Base-by-base conservation (phyloP, 169 alveolate species). In the Theileria equi region DNA sequence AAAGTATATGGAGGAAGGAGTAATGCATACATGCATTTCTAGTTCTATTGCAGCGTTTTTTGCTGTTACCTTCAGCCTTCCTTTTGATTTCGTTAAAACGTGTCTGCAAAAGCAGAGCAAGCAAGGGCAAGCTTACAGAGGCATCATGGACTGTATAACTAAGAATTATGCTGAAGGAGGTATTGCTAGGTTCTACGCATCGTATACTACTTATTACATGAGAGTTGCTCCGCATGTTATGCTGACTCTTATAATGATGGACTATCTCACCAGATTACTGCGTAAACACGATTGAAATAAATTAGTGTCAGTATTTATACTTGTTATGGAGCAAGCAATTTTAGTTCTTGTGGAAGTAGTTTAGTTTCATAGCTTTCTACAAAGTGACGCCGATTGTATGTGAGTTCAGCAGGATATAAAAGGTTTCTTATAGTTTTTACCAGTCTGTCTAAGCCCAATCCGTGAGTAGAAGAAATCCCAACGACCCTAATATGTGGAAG, bases 211-310 rank as follows among this genome's bases (percentile, higher is more conserved):
- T 13, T 97, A 93, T 81, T 93, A 94, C 68, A 88, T 89, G 23
- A 94, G 99, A 53, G 91, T 95, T 16, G 98, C 98, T 6, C 99
- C 99, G 0, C 98, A 97, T 63, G 96, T 96, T 8, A 91, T 94
- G 92, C 89, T 96, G 32, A 93, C 97, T 1, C 81, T 94, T 44
- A 84, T 94, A 10, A 60, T 92, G 36, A 66, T 90, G 82, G 98
- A 95, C 52, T 90, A 70, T 69, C 60, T 88, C 63, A 88, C 80
- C 47, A 60, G 67, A 57, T 47, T 70, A 2, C 60, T 68, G 34
- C 74, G 76, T 57, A 54, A 61, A 34, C 16, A 5, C 1, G 45
- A 13, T 38, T 11, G 13, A 38, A 38, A 13, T 38, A 11, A 38
- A 8, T 25, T 45, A 45, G 10, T 44, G 16, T 3, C 7, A 25